These are phyloP conservation scores for Gremmenia infestans DNA, from an alignment of 2,329 filamentous ascomycete species.

Conservation along the genomic window DNA sequence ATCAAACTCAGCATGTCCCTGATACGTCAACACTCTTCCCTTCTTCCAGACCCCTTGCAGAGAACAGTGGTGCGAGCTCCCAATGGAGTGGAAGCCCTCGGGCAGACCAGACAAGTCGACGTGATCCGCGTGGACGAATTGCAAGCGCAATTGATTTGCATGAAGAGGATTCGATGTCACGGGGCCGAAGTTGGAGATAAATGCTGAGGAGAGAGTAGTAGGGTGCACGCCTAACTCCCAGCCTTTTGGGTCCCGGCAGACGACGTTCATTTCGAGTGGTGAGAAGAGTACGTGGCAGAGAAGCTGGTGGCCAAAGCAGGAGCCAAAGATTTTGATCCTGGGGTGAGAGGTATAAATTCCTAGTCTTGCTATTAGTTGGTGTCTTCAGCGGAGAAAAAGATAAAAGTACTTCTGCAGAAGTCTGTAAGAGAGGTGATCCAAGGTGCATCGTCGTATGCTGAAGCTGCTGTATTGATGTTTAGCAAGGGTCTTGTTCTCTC, in stretches of 20 bases:
- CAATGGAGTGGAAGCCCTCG: constrained; percentile 22
- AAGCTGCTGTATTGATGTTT: constrained; percentile 6
- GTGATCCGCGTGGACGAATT: constrained; percentile 37
- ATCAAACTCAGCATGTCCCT: constrained; percentile 42
- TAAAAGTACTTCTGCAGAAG: constrained; percentile 32
- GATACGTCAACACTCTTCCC: constrained; percentile 36
- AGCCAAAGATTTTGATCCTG: constrained; percentile 37
- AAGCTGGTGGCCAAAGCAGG: constrained; percentile 41
- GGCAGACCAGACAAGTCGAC: constrained; percentile 16
- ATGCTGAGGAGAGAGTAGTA: constrained; percentile 22
- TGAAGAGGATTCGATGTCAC: constrained; percentile 4
- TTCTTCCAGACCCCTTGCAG: constrained; percentile 37
- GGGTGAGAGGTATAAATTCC: constrained; percentile 28
- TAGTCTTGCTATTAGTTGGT: not conserved
- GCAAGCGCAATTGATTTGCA: constrained; percentile 24
- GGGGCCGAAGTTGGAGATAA: constrained; percentile 17
- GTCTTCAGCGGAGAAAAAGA: not conserved
- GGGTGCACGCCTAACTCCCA: constrained; percentile 32
- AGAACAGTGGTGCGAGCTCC: constrained; percentile 29
- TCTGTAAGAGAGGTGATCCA: constrained; percentile 13
- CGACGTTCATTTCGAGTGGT: constrained; percentile 4
- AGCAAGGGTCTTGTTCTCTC: not conserved
- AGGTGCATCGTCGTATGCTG: constrained; percentile 14
- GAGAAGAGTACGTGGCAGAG: constrained; percentile 35
- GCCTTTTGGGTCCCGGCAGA: constrained; percentile 22